Evolutionary conservation across 1,139 yeast species (phyloP), one percentile per base, ranked within the genome.

Genomic region (Debaryomyces psychrophilus): DNA sequence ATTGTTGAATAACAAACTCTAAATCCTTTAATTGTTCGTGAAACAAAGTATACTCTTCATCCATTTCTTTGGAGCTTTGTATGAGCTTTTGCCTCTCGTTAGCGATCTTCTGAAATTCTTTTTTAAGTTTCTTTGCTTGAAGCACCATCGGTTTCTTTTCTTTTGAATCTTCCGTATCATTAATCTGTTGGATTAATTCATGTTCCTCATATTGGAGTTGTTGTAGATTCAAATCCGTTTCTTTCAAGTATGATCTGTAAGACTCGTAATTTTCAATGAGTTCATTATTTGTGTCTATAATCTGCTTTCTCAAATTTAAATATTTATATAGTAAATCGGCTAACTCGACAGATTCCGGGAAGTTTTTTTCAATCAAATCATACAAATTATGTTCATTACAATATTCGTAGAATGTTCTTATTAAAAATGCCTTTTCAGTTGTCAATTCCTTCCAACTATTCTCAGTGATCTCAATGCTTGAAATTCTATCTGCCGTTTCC

Each of bases 321-420:
- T 82, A 87, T 49, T 70, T 75, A 51, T 72, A 78, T 37, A 83
- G 70, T 9, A 78, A 74, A 47, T 73, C 76, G 1, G 96, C 87
- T 48, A 90, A 73, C 44, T 77, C 83, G 4, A 92, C 76, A 9
- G 95, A 80, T 53, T 90, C 98, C 0, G 97, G 97, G 63, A 85
- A 85, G 51, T 81, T 82, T 17, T 75, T 71, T 41, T 92, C 97
- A 18, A 89, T 73, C 18, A 80, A 65, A n/a, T 83, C 85, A 36
- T 67, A 66, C 45, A 81, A 64, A 22, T 76, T 69, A 49, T 81
- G 71, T 12, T 77, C 78, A 43, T 69, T 69, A 60, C 96, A 88
- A 59, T 81, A 83, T 37, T 80, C 78, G 58, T 81, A 86, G 55
- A 83, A 85, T 5, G 84, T 76, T 45, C 93, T 75, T 23, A 89